A percentile compares a stretch with the other conserved stretches of the same genome.
Conservation (phyloP, 192 early-diverging fungal species). For the Kickxella alabastrina region DNA sequence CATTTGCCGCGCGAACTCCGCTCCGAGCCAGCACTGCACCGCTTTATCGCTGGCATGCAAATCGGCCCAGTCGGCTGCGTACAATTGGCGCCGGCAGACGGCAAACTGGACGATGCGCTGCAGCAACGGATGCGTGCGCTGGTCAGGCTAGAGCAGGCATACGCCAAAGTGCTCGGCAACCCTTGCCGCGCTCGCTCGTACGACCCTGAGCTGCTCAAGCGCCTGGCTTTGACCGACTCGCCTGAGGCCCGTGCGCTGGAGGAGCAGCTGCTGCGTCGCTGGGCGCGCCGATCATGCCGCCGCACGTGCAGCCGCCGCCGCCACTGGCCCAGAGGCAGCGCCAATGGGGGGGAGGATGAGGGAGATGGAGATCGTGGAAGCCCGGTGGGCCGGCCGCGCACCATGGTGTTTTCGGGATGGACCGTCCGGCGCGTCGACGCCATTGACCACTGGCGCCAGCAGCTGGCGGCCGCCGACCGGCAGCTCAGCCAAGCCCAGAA, state of each 20-base stretch:
- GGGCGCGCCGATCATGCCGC: slow-evolving; percentile 30
- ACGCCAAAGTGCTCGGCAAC: slow-evolving; percentile 61
- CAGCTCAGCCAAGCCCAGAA: slow-evolving; percentile 37
- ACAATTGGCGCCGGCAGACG: slow-evolving; percentile 55
- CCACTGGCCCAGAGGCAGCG: background rate
- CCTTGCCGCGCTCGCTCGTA: slow-evolving; percentile 63
- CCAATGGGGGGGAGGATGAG: background rate
- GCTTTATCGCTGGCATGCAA: slow-evolving; percentile 59
- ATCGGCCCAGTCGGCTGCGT: slow-evolving; percentile 63
- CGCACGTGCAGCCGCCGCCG: too few relatives aligned
- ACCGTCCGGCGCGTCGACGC: slow-evolving; percentile 47
- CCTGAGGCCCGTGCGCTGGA: slow-evolving; percentile 34
- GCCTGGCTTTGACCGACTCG: slow-evolving; percentile 23
- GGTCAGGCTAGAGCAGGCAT: slow-evolving; percentile 54
- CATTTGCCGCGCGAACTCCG: slow-evolving; percentile 62
- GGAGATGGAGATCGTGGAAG: slow-evolving; percentile 6
- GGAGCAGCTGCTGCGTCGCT: slow-evolving; percentile 23
- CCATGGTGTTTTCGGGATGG: background rate
- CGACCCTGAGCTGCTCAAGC: slow-evolving; percentile 53
- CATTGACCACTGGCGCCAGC: slow-evolving; percentile 59
- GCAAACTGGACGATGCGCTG: slow-evolving; percentile 54
- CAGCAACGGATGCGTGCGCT: slow-evolving; percentile 41
- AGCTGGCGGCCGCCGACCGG: slow-evolving; percentile 55
- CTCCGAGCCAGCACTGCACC: slow-evolving; percentile 47
- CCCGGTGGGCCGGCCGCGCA: background rate